Percentiles rank a stretch among this genome's conserved stretches.
Conservation (phyloP, 257 asterid species). For the Voacanga thouarsii region DNA sequence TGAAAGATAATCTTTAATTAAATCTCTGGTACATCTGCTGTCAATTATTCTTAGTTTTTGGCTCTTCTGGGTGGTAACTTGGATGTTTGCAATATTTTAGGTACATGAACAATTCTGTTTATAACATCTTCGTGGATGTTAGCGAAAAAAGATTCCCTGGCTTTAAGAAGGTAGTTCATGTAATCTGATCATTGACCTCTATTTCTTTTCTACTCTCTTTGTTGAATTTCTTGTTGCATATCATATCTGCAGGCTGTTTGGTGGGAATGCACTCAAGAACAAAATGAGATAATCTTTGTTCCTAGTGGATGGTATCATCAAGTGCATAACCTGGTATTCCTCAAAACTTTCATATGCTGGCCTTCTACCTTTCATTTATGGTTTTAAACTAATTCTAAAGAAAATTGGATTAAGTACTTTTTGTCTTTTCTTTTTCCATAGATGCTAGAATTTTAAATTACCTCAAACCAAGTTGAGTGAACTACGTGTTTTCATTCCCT, state of each 20-base stretch:
- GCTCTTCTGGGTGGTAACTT: neutral
- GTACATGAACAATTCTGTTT: constrained; percentile 70
- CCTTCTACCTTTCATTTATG: neutral
- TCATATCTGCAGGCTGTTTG: constrained; percentile 60
- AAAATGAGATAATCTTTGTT: constrained; percentile 79
- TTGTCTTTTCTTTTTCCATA: neutral
- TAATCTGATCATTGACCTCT: constrained; percentile 9
- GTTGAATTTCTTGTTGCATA: neutral
- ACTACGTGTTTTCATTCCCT: neutral
- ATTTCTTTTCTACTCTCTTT: neutral
- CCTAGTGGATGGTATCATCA: constrained; percentile 99
- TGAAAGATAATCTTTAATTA: neutral
- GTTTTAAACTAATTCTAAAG: neutral
- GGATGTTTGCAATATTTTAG: constrained; percentile 35
- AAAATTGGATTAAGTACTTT: neutral
- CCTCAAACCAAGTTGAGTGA: neutral
- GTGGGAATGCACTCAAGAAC: constrained; percentile 87
- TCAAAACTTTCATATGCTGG: neutral
- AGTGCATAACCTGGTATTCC: constrained; percentile 85
- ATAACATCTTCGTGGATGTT: constrained; percentile 74
- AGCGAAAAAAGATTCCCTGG: constrained; percentile 60
- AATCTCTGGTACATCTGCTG: neutral
- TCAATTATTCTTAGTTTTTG: neutral
- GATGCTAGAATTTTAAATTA: neutral
- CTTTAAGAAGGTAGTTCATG: constrained; percentile 60